Base-by-base conservation (phyloP, 495 filamentous ascomycete species). In the Penicillium pancosmium region DNA sequence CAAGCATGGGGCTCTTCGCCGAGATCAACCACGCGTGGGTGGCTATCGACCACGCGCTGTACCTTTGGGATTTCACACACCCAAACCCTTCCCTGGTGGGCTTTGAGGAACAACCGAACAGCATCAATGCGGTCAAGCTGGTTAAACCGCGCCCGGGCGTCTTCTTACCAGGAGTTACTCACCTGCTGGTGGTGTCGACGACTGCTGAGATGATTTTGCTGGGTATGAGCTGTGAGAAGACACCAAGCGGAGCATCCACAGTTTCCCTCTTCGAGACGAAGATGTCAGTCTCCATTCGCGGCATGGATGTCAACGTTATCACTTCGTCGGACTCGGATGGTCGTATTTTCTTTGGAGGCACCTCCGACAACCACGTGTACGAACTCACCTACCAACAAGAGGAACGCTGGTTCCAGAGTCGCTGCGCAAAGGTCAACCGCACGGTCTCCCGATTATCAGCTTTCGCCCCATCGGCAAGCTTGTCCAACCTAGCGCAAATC, bases 321-420 rank as follows among this genome's bases (percentile, higher is more conserved):
- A 87, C 86, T 18, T 91, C 90, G 10, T 93, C 91, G 2, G 77
- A 78, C 40, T 82, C 86, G 18, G 87, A 82, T 5, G 94, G 94
- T 10, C 88, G 94, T 46, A 91, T 99, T 49, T 99, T 99, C 74
- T 94, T 97, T 65, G 85, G 84, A 25, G 91, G 92, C n/a, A 82
- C 80, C 19, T 81, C 77, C 16, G 91, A 92, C 68, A 88, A 87
- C 57, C 91, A 97, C 67, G 83, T 99, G 51, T 90, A 93, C 68
- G 94, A 99, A 75, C 79, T 98, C 33, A 89, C 88, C 49, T 99
- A 99, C 74, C 92, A 97, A 72, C 89, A 95, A 70, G 91, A 98
- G 71, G 94, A 98, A 70, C 88, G 87, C 63, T 99, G 95, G 95
- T 99, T 98, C 68, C 82, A 87, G 48, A 89, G 85, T 63, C 82